Base-by-base conservation (phyloP, 2,329 filamentous ascomycete genomes). In the Penicillium thymicola region DNA sequence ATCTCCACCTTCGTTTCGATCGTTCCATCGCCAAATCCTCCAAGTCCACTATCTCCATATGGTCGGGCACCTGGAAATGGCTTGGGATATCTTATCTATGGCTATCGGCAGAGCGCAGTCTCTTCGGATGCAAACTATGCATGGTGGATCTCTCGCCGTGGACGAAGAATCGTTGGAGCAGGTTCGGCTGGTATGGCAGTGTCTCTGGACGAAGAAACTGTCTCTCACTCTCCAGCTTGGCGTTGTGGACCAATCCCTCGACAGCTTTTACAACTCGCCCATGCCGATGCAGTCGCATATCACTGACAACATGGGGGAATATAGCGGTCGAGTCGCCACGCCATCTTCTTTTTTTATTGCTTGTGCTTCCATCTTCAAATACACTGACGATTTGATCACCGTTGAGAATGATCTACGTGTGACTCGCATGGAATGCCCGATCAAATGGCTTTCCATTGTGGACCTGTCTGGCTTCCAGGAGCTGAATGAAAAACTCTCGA, bases 21-120 rank as follows among this genome's bases (percentile, higher is more conserved):
- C 1, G 3, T 53, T 53, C 42, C 23, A 47, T 4, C 41, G 2
- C 8, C 42, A 6, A 1, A 53, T 47, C 2, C 34, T 53, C 5
- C 51, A 47, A 32, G 5, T 40, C n/a, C 5, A 38, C 4, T 53
- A 47, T 25, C 10, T 47, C 13, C 51, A 53, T 5, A 32, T 53
- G 9, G 34, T 25, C 2, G 51, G 51, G 1, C 2, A 38, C 3
- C 14, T 53, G n/a, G 0, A 2, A 23, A 32, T 2, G 16, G 25
- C 13, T 1, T 47, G 41, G 51, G 18, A 38, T 1, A 18, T 30
- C 8, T 4, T 47, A 9, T 47, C 42, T 11, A 4, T 40, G 10
- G 42, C 42, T 4, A 21, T 53, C 1, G 18, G 8, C 8, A 28
- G 9, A 8, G 51, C 34, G 9, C 5, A 53, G 10, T 14, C 5